Percentiles rank a stretch among this genome's conserved stretches.
phyloP scores from a whole-genome alignment of 352 stramenopile species.

The Phytophthora boehmeriae region DNA sequence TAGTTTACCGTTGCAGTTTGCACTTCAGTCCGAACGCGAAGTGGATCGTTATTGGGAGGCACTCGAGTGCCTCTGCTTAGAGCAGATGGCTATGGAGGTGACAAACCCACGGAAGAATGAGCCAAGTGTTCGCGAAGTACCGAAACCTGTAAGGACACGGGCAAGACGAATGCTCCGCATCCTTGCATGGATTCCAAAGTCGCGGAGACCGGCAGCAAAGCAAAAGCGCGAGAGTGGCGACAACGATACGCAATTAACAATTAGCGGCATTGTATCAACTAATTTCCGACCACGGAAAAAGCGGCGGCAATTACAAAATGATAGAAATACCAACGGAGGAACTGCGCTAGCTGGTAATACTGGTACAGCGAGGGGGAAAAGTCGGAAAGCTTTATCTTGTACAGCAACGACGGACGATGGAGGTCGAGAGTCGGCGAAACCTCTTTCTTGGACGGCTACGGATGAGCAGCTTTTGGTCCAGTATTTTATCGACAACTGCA shows the following conservation, averaged over 20 bases:
- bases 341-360: neutral
- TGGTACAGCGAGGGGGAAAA: slow-evolving; percentile 20
- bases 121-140: slow-evolving; percentile 59
- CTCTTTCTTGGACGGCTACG: slow-evolving; percentile 57
- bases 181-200: slow-evolving; percentile 75
- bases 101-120: slow-evolving; percentile 56
- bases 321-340: neutral
- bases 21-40: slow-evolving; percentile 42
- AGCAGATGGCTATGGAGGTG: slow-evolving; percentile 85
- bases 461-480: slow-evolving; percentile 65
- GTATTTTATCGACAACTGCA: slow-evolving; percentile 75
- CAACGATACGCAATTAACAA: slow-evolving; percentile 25
- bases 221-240: slow-evolving; percentile 22
- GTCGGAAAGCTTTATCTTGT: slow-evolving; percentile 17
- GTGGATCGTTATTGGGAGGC: slow-evolving; percentile 80
- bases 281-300: slow-evolving; percentile 42
- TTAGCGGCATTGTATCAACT: slow-evolving; percentile 75
- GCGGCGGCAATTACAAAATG: slow-evolving; percentile 24
- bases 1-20: slow-evolving; percentile 62
- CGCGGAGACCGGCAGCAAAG: slow-evolving; percentile 48
- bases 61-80: slow-evolving; percentile 78
- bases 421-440: slow-evolving; percentile 12
- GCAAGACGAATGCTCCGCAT: slow-evolving; percentile 72
- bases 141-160: slow-evolving; percentile 64
- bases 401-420: slow-evolving; percentile 11